phyloP scores from a whole-genome alignment of 2,329 filamentous ascomycete species.

The Penicillium italicum region DNA sequence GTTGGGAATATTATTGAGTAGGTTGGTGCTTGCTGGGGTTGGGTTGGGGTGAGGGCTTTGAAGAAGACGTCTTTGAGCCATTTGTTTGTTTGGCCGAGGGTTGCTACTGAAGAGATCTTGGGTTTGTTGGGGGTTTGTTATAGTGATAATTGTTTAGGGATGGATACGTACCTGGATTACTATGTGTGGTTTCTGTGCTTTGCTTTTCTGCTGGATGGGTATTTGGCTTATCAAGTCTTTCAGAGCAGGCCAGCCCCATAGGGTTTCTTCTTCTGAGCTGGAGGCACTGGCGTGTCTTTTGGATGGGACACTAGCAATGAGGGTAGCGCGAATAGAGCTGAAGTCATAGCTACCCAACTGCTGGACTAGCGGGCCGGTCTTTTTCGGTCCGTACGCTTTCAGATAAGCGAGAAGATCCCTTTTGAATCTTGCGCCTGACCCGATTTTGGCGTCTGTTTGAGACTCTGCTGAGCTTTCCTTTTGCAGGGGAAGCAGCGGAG shows the following conservation, averaged over 20 bases:
- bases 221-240: slow-evolving; percentile 57
- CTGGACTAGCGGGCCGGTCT: slow-evolving; percentile 53
- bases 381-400: slow-evolving; percentile 60
- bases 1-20: slow-evolving; percentile 80
- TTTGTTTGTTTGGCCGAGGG: slow-evolving; percentile 64
- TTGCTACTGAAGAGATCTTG: slow-evolving; percentile 79
- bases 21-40: slow-evolving; percentile 34
- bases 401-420: slow-evolving; percentile 70
- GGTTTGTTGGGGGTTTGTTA: slow-evolving; percentile 32
- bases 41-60: slow-evolving; percentile 34
- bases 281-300: slow-evolving; percentile 51
- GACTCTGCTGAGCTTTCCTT: slow-evolving; percentile 1
- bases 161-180: slow-evolving; percentile 32
- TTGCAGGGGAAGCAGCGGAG: slow-evolving; percentile 61
- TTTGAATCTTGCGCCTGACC: slow-evolving; percentile 70
- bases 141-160: slow-evolving; percentile 10
- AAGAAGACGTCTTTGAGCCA: slow-evolving; percentile 70
- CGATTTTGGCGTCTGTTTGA: slow-evolving; percentile 38
- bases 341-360: slow-evolving; percentile 67
- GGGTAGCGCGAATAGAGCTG: slow-evolving; percentile 60
- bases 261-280: slow-evolving; percentile 48
- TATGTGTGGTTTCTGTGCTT: slow-evolving; percentile 32
- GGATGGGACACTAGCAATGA: slow-evolving; percentile 77
- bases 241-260: slow-evolving; percentile 75
- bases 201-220: slow-evolving; percentile 38